These are phyloP conservation scores for Lathyrus oleraceus DNA, from an alignment of 306 rosid genomes.

Conservation along the genomic window DNA sequence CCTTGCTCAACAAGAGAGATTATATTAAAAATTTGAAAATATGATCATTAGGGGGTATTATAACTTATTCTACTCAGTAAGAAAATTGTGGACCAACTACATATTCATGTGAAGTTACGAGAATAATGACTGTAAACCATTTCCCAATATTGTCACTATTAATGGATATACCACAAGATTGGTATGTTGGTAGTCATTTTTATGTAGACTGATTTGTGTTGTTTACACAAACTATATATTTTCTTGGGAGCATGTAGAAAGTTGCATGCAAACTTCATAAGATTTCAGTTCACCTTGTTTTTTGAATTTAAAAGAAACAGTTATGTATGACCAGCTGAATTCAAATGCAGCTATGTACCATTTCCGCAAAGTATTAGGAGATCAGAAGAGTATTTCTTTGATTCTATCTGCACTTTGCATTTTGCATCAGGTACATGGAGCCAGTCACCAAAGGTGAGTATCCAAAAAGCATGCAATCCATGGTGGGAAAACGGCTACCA, in stretches of 20 bases:
- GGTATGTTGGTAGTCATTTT: not conserved
- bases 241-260: not conserved
- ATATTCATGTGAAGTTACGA: conserved; percentile 7
- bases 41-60: not conserved
- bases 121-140: conserved; percentile 7
- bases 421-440: conserved; percentile 38
- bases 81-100: conserved; percentile 17
- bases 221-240: not conserved
- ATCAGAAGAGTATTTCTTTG: conserved; percentile 6
- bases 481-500: conserved; percentile 41
- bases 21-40: conserved; percentile 9
- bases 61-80: conserved; percentile 1
- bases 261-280: not conserved
- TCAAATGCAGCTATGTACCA: conserved; percentile 9
- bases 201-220: conserved; percentile 5
- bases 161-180: conserved; percentile 6
- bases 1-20: conserved; percentile 8
- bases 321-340: conserved; percentile 1
- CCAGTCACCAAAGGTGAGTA: conserved; percentile 44
- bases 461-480: conserved; percentile 46
- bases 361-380: conserved; percentile 10
- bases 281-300: conserved; percentile 7
- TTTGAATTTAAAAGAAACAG: conserved; percentile 12
- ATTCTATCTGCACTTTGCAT: conserved; percentile 29
- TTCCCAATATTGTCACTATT: not conserved